These are phyloP conservation scores for Xerocomellus amylosporus DNA, from an alignment of 768 basidiomycete species.

Conservation along the genomic window DNA sequence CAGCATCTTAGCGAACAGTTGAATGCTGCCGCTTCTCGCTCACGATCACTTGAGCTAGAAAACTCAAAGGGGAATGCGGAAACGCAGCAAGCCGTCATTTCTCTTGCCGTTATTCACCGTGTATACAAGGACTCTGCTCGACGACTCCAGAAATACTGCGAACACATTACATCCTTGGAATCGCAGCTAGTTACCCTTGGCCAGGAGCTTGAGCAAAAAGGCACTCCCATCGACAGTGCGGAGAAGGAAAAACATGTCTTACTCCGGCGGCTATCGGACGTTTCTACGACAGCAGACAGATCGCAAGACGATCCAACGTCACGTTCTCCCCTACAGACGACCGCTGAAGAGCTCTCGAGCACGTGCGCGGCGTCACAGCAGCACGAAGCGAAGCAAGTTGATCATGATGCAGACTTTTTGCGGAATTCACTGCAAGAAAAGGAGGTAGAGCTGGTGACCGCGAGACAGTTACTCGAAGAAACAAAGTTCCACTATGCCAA, in stretches of 20 bases:
- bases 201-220: conserved; percentile 17
- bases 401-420: conserved; percentile 35
- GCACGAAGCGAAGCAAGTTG: not conserved
- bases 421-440: conserved; percentile 37
- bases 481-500: conserved; percentile 35
- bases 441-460: conserved; percentile 34
- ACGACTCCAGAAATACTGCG: conserved; percentile 11
- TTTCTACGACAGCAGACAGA: not conserved
- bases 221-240: not conserved
- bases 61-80: conserved; percentile 3
- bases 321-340: not conserved
- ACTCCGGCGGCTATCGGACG: conserved; percentile 10
- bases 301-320: not conserved
- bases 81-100: conserved; percentile 20
- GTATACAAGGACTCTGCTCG: conserved; percentile 14
- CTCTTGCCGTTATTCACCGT: conserved; percentile 23
- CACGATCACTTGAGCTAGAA: conserved; percentile 12
- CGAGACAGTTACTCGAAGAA: conserved; percentile 34
- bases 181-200: conserved; percentile 11
- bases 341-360: not conserved
- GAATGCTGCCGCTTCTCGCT: conserved; percentile 2
- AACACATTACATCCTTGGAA: conserved; percentile 14
- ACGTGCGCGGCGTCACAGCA: not conserved
- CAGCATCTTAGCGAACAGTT: conserved; percentile 12
- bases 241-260: conserved; percentile 13